phyloP scores from a whole-genome alignment of 768 basidiomycete species.

The Trametes maxima region DNA sequence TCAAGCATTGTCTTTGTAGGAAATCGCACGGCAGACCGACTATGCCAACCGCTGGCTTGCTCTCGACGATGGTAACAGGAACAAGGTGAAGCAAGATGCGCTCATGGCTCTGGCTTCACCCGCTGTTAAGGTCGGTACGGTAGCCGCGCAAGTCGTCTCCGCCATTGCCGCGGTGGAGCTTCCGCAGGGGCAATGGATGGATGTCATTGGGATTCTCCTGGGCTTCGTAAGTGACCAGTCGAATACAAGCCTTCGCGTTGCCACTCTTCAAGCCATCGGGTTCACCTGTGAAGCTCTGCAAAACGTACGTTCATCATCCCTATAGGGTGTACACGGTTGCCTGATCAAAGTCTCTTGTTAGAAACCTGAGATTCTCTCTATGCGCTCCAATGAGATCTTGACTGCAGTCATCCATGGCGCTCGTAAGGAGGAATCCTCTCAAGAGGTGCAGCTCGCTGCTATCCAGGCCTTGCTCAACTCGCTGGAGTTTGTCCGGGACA shows the following conservation, averaged over 20 bases:
- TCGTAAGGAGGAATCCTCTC: conserved; percentile 89
- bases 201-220: conserved; percentile 86
- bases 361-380: conserved; percentile 90
- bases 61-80: conserved; percentile 65
- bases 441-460: conserved; percentile 91
- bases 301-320: conserved; percentile 65
- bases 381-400: conserved; percentile 94
- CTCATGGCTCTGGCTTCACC: conserved; percentile 81
- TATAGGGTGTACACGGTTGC: not conserved
- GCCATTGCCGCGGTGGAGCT: conserved; percentile 95
- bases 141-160: conserved; percentile 91
- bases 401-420: conserved; percentile 99
- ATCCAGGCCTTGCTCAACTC: conserved; percentile 94
- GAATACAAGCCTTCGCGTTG: conserved; percentile 76
- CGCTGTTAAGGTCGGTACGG: conserved; percentile 71
- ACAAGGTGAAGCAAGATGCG: conserved; percentile 86
- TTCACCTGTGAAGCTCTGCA: conserved; percentile 85
- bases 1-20: conserved; percentile 48
- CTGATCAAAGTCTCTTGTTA: conserved; percentile 34
- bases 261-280: conserved; percentile 93
- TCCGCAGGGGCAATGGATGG: conserved; percentile 84
- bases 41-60: conserved; percentile 81
- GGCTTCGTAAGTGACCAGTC: conserved; percentile 78
- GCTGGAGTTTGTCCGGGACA: conserved; percentile 95
- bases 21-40: conserved; percentile 71